Base-by-base conservation (phyloP, 768 basidiomycete species). In the Cyathus striatus region DNA sequence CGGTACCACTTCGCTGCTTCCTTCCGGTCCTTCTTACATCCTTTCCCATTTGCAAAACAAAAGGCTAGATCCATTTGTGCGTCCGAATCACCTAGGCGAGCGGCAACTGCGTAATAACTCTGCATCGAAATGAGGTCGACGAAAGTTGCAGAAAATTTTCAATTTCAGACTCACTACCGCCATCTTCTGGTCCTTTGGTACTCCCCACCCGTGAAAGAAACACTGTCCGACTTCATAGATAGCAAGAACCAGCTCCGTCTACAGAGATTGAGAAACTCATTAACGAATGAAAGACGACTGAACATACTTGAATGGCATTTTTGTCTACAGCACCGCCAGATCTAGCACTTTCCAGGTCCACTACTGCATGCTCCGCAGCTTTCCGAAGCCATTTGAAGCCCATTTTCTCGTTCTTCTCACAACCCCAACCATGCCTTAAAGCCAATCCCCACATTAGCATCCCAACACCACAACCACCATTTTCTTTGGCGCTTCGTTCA, bases 361-460 rank as follows among this genome's bases (percentile, higher is more conserved):
- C 76, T 20, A 91, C 81, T 4, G 90, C 90, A 38, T 68, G 65
- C 61, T 93, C 89, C 6, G 90, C 90, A 3, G 92, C 91, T 46
- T 76, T 78, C 46, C 79, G 73, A 49, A 95, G 63, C 88, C 90
- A 94, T 55, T 76, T 78, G 63, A 93, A 94, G 6, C 80, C 91
- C 27, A 68, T 63, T 59, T 74, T 78, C 60, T 92, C 89, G 52
- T 90, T 80, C 73, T 86, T 83, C 57, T 73, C 64, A 50, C 82
- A 81, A 2, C 91, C 92, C 91, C 92, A 95, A 2, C 90, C 91
- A 58, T 91, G 88, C 40, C 91, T 70, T 53, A 92, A 65, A 23
- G 89, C 70, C 32, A 95, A 65, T 0, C 91, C 92, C 76, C 86
- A 93, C 87, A 95, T 90, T 46, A 94, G 62, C 90, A 92, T 93